These are phyloP conservation scores for Telfairia occidentalis DNA, from an alignment of 331 rosid species.

Conservation along the genomic window DNA sequence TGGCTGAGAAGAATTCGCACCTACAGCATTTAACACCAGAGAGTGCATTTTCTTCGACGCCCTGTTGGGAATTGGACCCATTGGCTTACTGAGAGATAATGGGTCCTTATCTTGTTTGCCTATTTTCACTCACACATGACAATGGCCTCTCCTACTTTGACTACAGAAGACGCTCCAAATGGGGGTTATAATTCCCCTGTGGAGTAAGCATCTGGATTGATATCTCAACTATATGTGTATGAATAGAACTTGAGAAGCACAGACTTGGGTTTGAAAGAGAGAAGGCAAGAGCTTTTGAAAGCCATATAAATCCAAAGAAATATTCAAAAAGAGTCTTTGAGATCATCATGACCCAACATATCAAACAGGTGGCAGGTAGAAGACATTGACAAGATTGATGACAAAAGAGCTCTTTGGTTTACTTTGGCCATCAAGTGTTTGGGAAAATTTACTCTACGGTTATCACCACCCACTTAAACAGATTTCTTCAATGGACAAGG, in stretches of 20 bases:
- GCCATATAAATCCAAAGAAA: constrained; percentile 32
- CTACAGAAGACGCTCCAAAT: constrained; percentile 12
- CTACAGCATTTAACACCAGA: constrained; percentile 26
- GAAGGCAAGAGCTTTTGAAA: background rate
- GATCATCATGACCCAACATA: constrained; percentile 8
- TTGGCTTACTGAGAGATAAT: constrained; percentile 19
- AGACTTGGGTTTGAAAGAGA: constrained; percentile 5
- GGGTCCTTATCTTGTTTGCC: constrained; percentile 34
- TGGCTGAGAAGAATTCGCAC: constrained; percentile 9
- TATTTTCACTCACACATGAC: constrained; percentile 16
- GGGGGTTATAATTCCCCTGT: constrained; percentile 9
- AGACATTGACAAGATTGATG: constrained; percentile 31
- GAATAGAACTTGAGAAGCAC: background rate
- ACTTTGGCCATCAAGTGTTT: constrained; percentile 13
- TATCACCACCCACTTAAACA: constrained; percentile 11
- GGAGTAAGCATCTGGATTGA: constrained; percentile 1
- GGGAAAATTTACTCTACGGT: background rate
- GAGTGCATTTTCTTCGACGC: constrained; percentile 28
- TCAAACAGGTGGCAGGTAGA: constrained; percentile 16
- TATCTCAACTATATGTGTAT: background rate
- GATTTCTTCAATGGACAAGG: constrained; percentile 26
- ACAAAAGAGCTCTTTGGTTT: constrained; percentile 21
- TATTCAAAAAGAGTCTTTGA: constrained; percentile 3
- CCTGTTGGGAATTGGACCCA: constrained; percentile 32
- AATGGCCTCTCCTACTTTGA: constrained; percentile 22